Evolutionary conservation across 2,329 filamentous ascomycete genomes (phyloP), one percentile per base, ranked within the genome.

Genomic region (Aspergillus sp.): DNA sequence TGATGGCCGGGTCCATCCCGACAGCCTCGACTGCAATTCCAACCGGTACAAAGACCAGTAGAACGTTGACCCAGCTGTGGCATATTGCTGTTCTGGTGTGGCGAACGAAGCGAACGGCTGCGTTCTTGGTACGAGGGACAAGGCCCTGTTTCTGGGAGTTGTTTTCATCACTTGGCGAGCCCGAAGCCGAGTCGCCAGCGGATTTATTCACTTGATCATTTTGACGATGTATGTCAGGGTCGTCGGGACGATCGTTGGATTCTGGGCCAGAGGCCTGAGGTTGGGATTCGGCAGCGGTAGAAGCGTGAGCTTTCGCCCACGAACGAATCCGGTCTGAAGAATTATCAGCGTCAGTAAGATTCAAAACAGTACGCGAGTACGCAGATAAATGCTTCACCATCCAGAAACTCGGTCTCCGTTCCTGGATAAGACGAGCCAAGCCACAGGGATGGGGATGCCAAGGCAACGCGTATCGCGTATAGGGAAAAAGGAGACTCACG

Each of bases 1-100:
- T 77, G 56, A 89, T 75, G 43, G 82, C 86, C 18, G 86, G 83
- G 53, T 80, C 80, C 54, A 85, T 68, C 1, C 68, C 66, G 3
- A 71, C 64, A 8, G 74, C 73, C 60, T 76, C 66, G 18, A 68
- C 65, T 43, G 68, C 71, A 43, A 78, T 76, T 47, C 74, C 75
- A n/a, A 71, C 62, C 1, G 75, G 76, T 36, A 78, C 74, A 56
- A 76, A 76, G 56, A 78, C 52, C 48, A 78, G 66, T 45, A 77
- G 69, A 64, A 76, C 69, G 64, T 77, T 78, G 62, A 78, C 68
- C 74, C 74, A 78, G 64, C 74, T 77, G 61, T 74, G 68, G 53
- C 59, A 72, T 20, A 74, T 43, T 24, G 70, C 71, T 32, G 65
- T 63, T 59, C 69, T 71, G 58, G 70, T 72, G 56, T 74, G 71